These are phyloP conservation scores for Trametes sp. DNA, from an alignment of 1,284 basidiomycete genomes.

Conservation along the genomic window DNA sequence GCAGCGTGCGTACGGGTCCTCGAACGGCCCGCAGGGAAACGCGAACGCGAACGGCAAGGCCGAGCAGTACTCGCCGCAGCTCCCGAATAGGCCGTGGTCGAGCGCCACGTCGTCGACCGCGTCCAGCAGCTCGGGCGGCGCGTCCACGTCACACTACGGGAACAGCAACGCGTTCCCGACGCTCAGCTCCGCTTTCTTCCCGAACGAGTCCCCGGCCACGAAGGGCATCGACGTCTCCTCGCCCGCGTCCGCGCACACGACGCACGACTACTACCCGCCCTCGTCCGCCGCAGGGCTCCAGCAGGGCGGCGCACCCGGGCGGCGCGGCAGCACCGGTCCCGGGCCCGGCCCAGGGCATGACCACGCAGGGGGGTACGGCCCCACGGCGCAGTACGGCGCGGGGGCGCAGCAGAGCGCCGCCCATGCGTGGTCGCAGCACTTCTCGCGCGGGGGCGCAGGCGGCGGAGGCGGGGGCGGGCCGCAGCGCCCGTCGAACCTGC, in stretches of 20 bases:
- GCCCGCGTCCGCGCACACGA: conserved; percentile 32
- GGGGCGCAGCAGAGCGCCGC: conserved; percentile 11
- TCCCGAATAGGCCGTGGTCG: conserved; percentile 42
- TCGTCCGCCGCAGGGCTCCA: conserved; percentile 16
- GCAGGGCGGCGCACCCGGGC: conserved; percentile 12
- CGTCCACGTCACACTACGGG: conserved; percentile 4
- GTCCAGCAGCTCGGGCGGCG: conserved; percentile 35
- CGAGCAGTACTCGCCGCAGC: conserved; percentile 39
- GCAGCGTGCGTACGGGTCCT: conserved; percentile 29
- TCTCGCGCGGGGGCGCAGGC: conserved; percentile 8
- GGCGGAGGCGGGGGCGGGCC: conserved; percentile 4
- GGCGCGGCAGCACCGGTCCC: conserved; percentile 15
- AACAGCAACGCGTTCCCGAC: conserved; percentile 40
- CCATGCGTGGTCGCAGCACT: conserved; percentile 24
- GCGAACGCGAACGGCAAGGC: conserved; percentile 19
- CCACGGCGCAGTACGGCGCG: conserved; percentile 16
- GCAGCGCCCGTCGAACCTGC: conserved; percentile 3
- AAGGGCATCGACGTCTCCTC: conserved; percentile 36
- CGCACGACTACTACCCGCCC: conserved; percentile 34
- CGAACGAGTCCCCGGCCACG: conserved; percentile 37
- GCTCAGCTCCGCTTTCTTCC: conserved; percentile 54
- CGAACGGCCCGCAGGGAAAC: conserved; percentile 1
- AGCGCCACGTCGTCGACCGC: conserved; percentile 39
- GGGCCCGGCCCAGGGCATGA: conserved; percentile 1
- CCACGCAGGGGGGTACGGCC: not conserved